Evolutionary conservation across 495 filamentous ascomycete genomes (phyloP), one percentile per base, ranked within the genome.

Genomic region (Aspergillus affinis): DNA sequence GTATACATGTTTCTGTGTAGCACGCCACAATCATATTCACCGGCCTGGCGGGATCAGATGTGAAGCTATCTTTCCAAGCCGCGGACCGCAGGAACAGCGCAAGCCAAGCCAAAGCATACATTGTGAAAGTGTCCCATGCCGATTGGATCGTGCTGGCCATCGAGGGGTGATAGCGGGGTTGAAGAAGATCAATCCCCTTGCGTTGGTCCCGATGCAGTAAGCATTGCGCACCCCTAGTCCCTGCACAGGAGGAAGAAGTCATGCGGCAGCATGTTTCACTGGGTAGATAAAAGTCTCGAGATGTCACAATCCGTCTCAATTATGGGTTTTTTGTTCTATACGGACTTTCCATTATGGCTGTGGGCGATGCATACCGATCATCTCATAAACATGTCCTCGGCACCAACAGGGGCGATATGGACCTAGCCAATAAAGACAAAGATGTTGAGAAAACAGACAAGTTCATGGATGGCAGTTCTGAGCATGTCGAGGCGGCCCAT

Each of bases 401-500:
- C 10, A 36, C 41, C n/a, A 53, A 52, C 21, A 48, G 59, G 18
- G 54, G 53, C n/a, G 20, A 48, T n/a, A 27, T 52, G n/a, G 27
- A 7, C n/a, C 8, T 23, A 41, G 2, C 1, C 1, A 10, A 13
- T 5, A 10, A 15, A 10, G 1, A n/a, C 32, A 17, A 20, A 8
- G 17, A 8, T 36, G 41, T 36, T 44, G 32, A 59, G 50, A 36
- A 10, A 36, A n/a, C 10, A 6, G 17, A n/a, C 52, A 7, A 18
- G 44, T 45, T 17, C n/a, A 1, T 17, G 13, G 30, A 32, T 21
- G 17, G 20, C 27, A 52, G 63, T 58, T 32, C 53, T 15, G 63
- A 65, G 63, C 63, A 65, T 45, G 52, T 65, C 29, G 63, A 65
- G 21, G 48, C 58, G 9, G 41, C 61, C 48, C 0, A 52, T 26